These are phyloP conservation scores for Teratosphaeria nubilosa DNA, from an alignment of 2,329 filamentous ascomycete genomes.

Conservation along the genomic window DNA sequence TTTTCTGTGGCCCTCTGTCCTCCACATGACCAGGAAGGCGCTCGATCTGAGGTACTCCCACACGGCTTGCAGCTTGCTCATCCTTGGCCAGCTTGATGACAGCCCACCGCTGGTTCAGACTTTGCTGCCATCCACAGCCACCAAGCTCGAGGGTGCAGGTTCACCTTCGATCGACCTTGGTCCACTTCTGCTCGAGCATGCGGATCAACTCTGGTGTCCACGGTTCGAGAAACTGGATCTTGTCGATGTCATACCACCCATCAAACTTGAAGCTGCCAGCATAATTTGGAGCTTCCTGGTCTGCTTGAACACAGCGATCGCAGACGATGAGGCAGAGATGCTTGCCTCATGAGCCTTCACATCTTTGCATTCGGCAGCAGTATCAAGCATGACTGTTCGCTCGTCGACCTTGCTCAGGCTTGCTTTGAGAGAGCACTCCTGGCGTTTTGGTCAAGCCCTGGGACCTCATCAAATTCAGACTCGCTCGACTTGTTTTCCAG, in stretches of 20 bases:
- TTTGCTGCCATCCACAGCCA: conserved; percentile 14
- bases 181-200: conserved; percentile 25
- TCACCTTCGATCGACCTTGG: conserved; percentile 7
- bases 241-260: conserved; percentile 16
- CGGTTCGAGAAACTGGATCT: conserved; percentile 15
- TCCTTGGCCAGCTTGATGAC: conserved; percentile 23
- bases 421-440: neutral
- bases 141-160: conserved; percentile 9
- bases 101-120: conserved; percentile 18
- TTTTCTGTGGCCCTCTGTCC: conserved; percentile 8
- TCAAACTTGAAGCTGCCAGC: conserved; percentile 13
- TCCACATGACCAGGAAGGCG: conserved; percentile 4
- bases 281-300: neutral
- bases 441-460: neutral
- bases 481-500: neutral
- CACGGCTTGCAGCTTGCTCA: conserved; percentile 16
- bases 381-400: neutral
- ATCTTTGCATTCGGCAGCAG: neutral
- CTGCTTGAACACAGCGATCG: conserved; percentile 21
- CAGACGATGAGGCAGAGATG: neutral
- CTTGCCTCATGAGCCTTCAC: neutral
- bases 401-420: neutral
- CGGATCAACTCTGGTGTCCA: conserved; percentile 13
- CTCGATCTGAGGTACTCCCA: conserved; percentile 12
- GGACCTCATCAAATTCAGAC: neutral